Conservation (phyloP, 139 green algal genomes). For the Auxenochlorella pyrenoidosa region DNA sequence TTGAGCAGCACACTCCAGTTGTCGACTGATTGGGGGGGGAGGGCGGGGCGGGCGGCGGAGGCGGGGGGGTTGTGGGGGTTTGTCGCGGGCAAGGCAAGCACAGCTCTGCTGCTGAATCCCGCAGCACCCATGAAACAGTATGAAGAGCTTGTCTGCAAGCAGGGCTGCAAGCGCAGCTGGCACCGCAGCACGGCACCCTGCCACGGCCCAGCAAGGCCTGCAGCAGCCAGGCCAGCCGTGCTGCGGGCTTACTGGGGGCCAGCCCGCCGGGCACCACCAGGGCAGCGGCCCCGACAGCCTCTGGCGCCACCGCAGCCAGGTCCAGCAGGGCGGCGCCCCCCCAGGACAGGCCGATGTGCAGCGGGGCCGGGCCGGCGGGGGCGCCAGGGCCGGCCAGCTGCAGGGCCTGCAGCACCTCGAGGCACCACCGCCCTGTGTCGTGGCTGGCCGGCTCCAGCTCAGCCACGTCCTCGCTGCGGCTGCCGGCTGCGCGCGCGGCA, state of each 20-base stretch:
- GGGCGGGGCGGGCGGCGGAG: no score
- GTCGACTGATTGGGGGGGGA: not conserved
- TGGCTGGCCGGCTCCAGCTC: not conserved
- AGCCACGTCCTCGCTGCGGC: conserved; percentile 3
- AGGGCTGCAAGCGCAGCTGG: no score
- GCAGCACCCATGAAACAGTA: no score
- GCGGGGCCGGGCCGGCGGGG: not conserved
- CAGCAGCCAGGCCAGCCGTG: not conserved
- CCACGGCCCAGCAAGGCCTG: no score
- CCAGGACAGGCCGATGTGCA: conserved; percentile 10
- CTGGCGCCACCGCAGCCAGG: not conserved
- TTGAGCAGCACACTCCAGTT: not conserved
- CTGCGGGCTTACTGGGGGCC: not conserved
- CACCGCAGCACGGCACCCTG: not conserved
- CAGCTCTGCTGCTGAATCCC: no score
- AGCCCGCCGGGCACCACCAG: conserved; percentile 24
- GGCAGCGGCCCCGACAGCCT: not conserved
- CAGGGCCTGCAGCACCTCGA: conserved; percentile 21
- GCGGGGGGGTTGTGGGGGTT: not conserved
- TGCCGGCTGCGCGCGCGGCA: not conserved
- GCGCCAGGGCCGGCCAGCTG: not conserved
- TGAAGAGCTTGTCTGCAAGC: no score
- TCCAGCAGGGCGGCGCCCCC: not conserved
- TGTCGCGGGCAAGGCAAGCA: not conserved
- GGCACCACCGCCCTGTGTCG: conserved; percentile 5